These are phyloP conservation scores for Coccomyxa subellipsoidea DNA, from an alignment of 163 green algal species.

Conservation along the genomic window DNA sequence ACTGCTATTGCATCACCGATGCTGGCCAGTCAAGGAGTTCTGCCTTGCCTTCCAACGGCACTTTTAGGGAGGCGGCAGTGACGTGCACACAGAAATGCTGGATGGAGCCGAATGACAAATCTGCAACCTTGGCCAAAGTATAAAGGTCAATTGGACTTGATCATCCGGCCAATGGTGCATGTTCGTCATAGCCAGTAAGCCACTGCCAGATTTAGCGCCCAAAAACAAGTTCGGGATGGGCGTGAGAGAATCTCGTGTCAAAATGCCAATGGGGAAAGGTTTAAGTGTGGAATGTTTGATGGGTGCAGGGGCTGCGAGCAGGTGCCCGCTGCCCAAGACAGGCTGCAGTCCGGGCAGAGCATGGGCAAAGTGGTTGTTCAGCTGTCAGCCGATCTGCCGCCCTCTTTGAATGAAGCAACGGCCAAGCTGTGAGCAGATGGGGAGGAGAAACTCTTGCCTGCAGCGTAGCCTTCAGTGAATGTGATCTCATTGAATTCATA, in stretches of 20 bases:
- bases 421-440: slow-evolving; percentile 3
- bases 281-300: background rate
- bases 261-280: background rate
- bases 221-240: background rate
- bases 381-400: slow-evolving; percentile 31
- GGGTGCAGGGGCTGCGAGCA: slow-evolving; percentile 52
- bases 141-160: no score
- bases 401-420: background rate
- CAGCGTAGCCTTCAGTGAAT: no score
- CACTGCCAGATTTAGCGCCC: background rate
- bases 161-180: no score
- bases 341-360: slow-evolving; percentile 72
- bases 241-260: background rate
- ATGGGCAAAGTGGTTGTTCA: slow-evolving; percentile 79
- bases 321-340: slow-evolving; percentile 73
- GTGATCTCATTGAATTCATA: no score
- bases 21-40: background rate
- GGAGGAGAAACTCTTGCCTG: no score
- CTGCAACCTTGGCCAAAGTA: no score
- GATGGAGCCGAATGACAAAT: no score
- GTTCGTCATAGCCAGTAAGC: no score
- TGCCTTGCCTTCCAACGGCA: background rate
- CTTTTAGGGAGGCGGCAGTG: no score
- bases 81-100: no score
- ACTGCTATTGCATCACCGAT: no score